Conservation (phyloP, 805 yeast genomes). For the Yarrowia sp. region DNA sequence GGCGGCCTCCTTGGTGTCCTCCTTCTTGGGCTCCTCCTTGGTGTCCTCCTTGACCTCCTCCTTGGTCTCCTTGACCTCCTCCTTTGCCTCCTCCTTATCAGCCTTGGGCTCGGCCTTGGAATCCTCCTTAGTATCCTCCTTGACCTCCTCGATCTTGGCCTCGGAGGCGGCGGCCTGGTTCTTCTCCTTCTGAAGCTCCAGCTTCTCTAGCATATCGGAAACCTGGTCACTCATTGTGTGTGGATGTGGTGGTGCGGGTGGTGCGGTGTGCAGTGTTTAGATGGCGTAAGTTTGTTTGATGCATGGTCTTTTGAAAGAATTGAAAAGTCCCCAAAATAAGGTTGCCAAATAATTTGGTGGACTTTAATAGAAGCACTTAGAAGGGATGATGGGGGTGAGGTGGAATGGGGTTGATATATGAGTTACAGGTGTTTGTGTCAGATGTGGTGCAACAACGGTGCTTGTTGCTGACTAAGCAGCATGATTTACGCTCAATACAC, state of each 20-base stretch:
- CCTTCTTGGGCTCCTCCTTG: conserved; percentile 25
- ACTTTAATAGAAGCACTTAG: neutral
- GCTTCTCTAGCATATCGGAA: conserved; percentile 23
- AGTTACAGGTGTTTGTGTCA: too few species aligned
- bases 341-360: neutral
- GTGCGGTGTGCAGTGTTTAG: neutral
- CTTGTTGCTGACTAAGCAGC: too few species aligned
- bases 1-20: neutral
- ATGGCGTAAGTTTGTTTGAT: neutral
- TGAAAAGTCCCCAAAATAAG: neutral
- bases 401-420: too few species aligned
- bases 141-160: conserved; percentile 29
- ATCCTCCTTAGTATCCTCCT: conserved; percentile 25
- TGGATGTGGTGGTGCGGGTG: neutral
- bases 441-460: too few species aligned
- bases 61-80: conserved; percentile 28
- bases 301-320: neutral
- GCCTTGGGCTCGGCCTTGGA: conserved; percentile 7
- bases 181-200: conserved; percentile 26
- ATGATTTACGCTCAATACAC: too few species aligned
- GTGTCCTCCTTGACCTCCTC: conserved; percentile 19
- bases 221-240: conserved; percentile 22
- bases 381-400: neutral
- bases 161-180: conserved; percentile 27
- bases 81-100: conserved; percentile 30